These are phyloP conservation scores for Cylindrotheca fusiformis DNA, from an alignment of 108 stramenopile genomes.

Conservation along the genomic window DNA sequence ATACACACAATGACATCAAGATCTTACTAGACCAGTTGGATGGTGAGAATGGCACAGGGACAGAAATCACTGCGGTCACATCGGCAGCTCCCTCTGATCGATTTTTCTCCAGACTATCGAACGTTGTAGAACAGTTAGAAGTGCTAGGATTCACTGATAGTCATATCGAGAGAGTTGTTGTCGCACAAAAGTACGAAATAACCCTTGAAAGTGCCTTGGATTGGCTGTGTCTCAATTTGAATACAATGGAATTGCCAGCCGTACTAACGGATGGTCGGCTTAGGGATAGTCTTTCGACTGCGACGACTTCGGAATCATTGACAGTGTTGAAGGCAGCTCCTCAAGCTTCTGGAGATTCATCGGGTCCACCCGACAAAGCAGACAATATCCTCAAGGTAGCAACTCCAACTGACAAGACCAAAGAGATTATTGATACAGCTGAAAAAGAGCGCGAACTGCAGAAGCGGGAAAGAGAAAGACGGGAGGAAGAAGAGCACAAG, in stretches of 20 bases:
- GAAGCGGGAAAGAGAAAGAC: neutral
- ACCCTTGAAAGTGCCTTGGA: slow-evolving; percentile 60
- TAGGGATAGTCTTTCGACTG: slow-evolving; percentile 4
- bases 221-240: slow-evolving; percentile 65
- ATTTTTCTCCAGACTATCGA: slow-evolving; percentile 28
- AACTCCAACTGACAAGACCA: neutral
- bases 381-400: neutral
- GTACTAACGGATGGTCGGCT: slow-evolving; percentile 50
- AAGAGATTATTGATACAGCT: neutral
- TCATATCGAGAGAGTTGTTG: slow-evolving; percentile 37
- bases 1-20: slow-evolving; percentile 21
- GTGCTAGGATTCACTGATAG: slow-evolving; percentile 30
- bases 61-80: neutral
- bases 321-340: slow-evolving; percentile 8
- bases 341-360: neutral
- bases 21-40: slow-evolving; percentile 12
- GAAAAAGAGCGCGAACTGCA: slow-evolving; percentile 2
- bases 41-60: neutral
- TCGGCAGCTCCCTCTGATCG: slow-evolving; percentile 8
- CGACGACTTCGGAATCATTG: neutral
- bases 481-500: neutral
- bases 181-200: slow-evolving; percentile 35
- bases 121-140: slow-evolving; percentile 30
- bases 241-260: slow-evolving; percentile 47
- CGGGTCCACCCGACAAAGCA: neutral